phyloP scores from a whole-genome alignment of 768 basidiomycete genomes.

The Pulveroboletus sp. region DNA sequence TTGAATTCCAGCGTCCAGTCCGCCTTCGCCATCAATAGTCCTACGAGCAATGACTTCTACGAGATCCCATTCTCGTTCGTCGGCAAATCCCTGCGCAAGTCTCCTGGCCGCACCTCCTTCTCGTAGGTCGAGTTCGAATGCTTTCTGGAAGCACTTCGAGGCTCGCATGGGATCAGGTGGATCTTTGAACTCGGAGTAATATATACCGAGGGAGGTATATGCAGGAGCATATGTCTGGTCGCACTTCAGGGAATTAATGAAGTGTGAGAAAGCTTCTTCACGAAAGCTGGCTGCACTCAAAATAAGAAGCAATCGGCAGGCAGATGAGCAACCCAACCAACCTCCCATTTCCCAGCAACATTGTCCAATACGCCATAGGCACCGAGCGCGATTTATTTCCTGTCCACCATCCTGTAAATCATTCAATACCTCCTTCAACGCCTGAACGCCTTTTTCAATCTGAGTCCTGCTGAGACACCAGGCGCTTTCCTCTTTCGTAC shows the following conservation, averaged over 20 bases:
- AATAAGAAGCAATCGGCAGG: neutral
- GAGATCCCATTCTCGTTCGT: slow-evolving; percentile 92
- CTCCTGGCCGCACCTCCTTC: slow-evolving; percentile 81
- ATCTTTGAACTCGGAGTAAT: slow-evolving; percentile 66
- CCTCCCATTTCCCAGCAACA: slow-evolving; percentile 71
- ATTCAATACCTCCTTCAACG: slow-evolving; percentile 45
- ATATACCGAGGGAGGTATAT: slow-evolving; percentile 89
- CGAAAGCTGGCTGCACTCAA: slow-evolving; percentile 38
- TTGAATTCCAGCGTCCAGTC: slow-evolving; percentile 54
- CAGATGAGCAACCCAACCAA: slow-evolving; percentile 30
- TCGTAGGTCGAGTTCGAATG: slow-evolving; percentile 91
- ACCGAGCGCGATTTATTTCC: slow-evolving; percentile 64
- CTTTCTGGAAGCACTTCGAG: slow-evolving; percentile 95
- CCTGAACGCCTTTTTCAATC: slow-evolving; percentile 41
- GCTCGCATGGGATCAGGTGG: slow-evolving; percentile 83
- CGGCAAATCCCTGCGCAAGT: slow-evolving; percentile 85
- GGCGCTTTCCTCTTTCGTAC: slow-evolving; percentile 74
- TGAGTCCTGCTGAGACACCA: slow-evolving; percentile 71
- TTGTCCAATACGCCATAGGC: slow-evolving; percentile 81
- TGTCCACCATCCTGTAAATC: slow-evolving; percentile 42
- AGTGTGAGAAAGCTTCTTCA: slow-evolving; percentile 71
- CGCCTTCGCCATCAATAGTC: slow-evolving; percentile 92
- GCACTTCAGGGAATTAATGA: slow-evolving; percentile 75
- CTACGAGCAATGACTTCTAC: slow-evolving; percentile 92
- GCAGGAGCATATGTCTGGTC: slow-evolving; percentile 79